Evolutionary conservation across 1,284 basidiomycete species (phyloP).

Genomic region (Sphaerobolus stellatus): DNA sequence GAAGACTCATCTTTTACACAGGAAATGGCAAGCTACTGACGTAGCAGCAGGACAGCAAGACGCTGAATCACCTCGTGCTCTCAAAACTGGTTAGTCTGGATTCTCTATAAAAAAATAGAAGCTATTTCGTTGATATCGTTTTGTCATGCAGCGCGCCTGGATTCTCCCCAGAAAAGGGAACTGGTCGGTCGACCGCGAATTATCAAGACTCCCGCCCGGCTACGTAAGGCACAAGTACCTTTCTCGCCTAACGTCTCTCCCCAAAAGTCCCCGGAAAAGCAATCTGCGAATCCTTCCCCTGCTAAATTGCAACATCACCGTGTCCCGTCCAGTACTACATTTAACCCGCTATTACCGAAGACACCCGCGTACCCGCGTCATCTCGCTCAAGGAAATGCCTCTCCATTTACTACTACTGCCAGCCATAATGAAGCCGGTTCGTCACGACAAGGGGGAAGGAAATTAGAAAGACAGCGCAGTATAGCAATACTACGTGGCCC

Average conservation of each 20-base stretch:
- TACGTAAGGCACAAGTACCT: too few relatives aligned
- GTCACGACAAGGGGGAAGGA: constrained; percentile 40
- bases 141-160: constrained; percentile 7
- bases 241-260: too few relatives aligned
- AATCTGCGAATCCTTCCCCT: too few relatives aligned
- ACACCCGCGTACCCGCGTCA: constrained; percentile 64
- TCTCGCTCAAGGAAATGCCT: too few relatives aligned
- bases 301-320: constrained; percentile 4
- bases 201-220: constrained; percentile 8
- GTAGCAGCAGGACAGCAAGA: constrained; percentile 25
- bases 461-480: constrained; percentile 33
- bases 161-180: constrained; percentile 7
- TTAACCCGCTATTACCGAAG: constrained; percentile 67
- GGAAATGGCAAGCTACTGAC: constrained; percentile 47
- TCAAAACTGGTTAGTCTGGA: constrained; percentile 63
- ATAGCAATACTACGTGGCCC: constrained; percentile 25
- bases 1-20: constrained; percentile 25
- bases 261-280: too few relatives aligned
- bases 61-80: constrained; percentile 45
- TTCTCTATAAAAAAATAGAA: too few relatives aligned
- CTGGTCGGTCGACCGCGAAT: constrained; percentile 3
- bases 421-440: constrained; percentile 23
- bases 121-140: too few relatives aligned
- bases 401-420: constrained; percentile 54
- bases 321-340: constrained; percentile 65